Evolutionary conservation across 2,329 filamentous ascomycete genomes (phyloP).

Genomic region (Fusarium sp.): DNA sequence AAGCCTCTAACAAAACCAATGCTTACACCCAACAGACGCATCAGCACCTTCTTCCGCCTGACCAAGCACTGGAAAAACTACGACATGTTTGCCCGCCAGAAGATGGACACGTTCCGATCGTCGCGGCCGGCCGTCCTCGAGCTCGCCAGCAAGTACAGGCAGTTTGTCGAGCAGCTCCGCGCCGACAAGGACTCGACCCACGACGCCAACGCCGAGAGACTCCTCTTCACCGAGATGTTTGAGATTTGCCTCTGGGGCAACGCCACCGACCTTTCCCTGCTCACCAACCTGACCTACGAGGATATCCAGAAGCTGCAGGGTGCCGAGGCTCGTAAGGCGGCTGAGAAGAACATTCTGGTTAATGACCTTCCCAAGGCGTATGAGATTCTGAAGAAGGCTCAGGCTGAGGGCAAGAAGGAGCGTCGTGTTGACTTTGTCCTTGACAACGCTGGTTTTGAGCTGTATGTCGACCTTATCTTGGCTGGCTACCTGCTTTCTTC

Average conservation of each 20-base stretch:
- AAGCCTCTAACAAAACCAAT: background rate
- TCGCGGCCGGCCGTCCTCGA: slow-evolving; percentile 89
- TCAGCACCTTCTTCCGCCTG: slow-evolving; percentile 80
- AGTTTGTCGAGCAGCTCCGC: slow-evolving; percentile 76
- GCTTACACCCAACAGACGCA: slow-evolving; percentile 64
- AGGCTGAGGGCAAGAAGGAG: slow-evolving; percentile 72
- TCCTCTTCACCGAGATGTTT: slow-evolving; percentile 92
- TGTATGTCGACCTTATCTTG: slow-evolving; percentile 94
- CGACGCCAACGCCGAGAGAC: slow-evolving; percentile 76
- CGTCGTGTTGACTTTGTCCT: slow-evolving; percentile 92
- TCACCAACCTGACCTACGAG: slow-evolving; percentile 91
- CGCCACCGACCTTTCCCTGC: slow-evolving; percentile 90
- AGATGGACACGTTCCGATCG: slow-evolving; percentile 91
- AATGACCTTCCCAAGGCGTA: slow-evolving; percentile 86
- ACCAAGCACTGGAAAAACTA: slow-evolving; percentile 89
- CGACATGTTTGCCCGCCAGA: slow-evolving; percentile 90
- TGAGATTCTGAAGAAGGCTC: slow-evolving; percentile 72
- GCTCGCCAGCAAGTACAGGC: slow-evolving; percentile 81
- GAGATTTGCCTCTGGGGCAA: slow-evolving; percentile 98
- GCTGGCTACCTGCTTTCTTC: slow-evolving; percentile 89
- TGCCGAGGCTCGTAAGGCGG: slow-evolving; percentile 83
- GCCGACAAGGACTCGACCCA: slow-evolving; percentile 62
- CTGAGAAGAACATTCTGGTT: slow-evolving; percentile 90
- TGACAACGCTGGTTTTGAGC: slow-evolving; percentile 96
- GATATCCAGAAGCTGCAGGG: slow-evolving; percentile 98